These are phyloP conservation scores for Candida michaelii DNA, from an alignment of 805 yeast species.

Conservation along the genomic window DNA sequence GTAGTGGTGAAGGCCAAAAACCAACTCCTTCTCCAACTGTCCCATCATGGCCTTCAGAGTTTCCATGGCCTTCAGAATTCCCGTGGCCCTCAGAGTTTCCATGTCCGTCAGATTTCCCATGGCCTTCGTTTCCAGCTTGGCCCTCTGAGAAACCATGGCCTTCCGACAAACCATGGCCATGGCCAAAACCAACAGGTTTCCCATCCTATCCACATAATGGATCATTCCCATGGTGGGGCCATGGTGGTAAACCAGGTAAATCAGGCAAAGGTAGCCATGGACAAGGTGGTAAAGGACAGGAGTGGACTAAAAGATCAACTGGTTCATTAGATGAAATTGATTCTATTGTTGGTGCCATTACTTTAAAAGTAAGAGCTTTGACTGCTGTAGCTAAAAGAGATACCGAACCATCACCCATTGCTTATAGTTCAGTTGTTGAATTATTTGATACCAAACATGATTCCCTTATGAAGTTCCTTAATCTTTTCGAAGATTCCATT, in stretches of 20 bases:
- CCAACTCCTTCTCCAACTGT: not conserved
- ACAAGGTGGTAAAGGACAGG: not conserved
- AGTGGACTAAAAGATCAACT: not conserved
- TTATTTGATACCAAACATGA: slow-evolving; percentile 3
- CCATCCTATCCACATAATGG: not conserved
- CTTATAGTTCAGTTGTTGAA: not conserved
- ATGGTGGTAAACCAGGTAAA: not conserved
- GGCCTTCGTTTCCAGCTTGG: not conserved
- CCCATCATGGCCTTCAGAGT: not conserved
- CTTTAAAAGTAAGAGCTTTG: not conserved
- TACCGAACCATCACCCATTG: not conserved
- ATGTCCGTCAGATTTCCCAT: not conserved
- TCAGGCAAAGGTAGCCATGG: not conserved
- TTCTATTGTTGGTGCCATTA: not conserved
- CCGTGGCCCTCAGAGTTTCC: not conserved
- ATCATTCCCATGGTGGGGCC: not conserved
- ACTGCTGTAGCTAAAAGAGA: not conserved
- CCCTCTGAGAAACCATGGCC: slow-evolving; percentile 2
- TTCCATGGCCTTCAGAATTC: not conserved
- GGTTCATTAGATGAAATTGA: slow-evolving; percentile 10
- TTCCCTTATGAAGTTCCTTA: not conserved
- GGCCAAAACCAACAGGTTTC: not conserved
- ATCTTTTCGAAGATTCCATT: slow-evolving; percentile 6
- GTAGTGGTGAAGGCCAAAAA: not conserved
- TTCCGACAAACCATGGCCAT: not conserved